phyloP scores from a whole-genome alignment of 169 alveolate species.

The Eimeria sp. region DNA sequence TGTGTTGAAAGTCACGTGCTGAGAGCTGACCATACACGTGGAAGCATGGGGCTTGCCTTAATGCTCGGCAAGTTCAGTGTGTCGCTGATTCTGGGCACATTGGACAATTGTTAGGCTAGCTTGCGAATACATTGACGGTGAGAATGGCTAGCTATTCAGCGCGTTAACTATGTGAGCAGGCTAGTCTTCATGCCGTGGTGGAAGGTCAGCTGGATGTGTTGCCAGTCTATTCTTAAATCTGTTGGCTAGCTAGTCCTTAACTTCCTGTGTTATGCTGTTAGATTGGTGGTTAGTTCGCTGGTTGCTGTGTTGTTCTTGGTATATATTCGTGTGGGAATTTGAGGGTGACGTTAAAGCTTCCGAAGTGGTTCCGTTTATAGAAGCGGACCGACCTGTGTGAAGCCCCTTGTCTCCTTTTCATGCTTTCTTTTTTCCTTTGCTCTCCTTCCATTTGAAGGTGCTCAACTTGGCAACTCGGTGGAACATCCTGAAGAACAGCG shows the following conservation, averaged over 20 bases:
- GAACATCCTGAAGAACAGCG: constrained; percentile 43
- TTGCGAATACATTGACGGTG: not conserved
- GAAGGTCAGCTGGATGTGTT: not conserved
- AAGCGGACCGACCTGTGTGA: not conserved
- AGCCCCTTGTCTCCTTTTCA: not conserved
- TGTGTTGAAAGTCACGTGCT: not conserved
- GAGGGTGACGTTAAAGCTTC: not conserved
- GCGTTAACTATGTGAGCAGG: not conserved
- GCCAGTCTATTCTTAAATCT: not conserved
- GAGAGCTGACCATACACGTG: not conserved
- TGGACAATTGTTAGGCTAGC: not conserved
- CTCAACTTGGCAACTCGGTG: constrained; percentile 28
- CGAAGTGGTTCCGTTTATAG: too few relatives aligned
- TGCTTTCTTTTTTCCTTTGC: not conserved
- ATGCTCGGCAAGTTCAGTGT: not conserved
- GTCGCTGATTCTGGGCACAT: not conserved
- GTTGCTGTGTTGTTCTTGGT: not conserved
- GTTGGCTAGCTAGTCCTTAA: not conserved
- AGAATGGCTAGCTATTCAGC: not conserved
- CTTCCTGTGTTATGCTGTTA: not conserved
- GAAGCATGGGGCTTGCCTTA: not conserved
- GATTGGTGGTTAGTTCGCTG: not conserved
- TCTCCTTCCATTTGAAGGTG: not conserved
- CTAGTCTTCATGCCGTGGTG: not conserved
- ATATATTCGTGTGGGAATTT: not conserved